A percentile compares a stretch with the other conserved stretches of the same genome.
phyloP scores from a whole-genome alignment of 192 early-diverging fungal genomes.

The Coemansia sp. region DNA sequence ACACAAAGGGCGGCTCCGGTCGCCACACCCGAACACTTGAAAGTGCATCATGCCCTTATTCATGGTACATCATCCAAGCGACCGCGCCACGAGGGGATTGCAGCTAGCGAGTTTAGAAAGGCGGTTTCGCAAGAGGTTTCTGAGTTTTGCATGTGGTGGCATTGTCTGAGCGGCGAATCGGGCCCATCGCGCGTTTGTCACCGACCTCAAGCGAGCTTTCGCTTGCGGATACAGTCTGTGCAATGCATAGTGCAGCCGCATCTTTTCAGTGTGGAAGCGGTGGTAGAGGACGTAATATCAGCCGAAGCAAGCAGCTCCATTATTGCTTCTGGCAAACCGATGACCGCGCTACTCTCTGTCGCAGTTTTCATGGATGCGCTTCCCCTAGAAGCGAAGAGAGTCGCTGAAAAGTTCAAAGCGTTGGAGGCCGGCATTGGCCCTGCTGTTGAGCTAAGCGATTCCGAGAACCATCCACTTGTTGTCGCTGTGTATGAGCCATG shows the following conservation, averaged over 20 bases:
- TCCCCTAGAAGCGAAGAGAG: constrained; percentile 23
- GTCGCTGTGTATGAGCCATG: constrained; percentile 31
- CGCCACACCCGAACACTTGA: neutral
- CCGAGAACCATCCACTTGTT: neutral
- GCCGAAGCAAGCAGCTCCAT: neutral
- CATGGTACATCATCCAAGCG: constrained; percentile 28
- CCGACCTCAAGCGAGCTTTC: constrained; percentile 16
- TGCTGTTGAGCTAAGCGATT: neutral
- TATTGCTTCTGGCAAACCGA: constrained; percentile 15
- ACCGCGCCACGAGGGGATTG: constrained; percentile 19
- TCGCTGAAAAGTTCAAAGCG: constrained; percentile 3
- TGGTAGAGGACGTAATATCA: constrained; percentile 8
- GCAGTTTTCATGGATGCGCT: constrained; percentile 26
- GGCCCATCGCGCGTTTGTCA: constrained; percentile 16
- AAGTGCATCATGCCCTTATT: neutral
- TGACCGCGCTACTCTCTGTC: constrained; percentile 36
- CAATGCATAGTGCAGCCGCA: constrained; percentile 24
- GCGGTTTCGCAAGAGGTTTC: constrained; percentile 18
- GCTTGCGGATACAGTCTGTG: constrained; percentile 9
- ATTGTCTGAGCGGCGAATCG: constrained; percentile 27
- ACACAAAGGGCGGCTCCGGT: neutral
- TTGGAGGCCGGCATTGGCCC: neutral
- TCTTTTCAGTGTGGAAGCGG: constrained; percentile 26
- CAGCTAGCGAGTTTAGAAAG: constrained; percentile 17
- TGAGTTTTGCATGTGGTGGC: constrained; percentile 44